Evolutionary conservation across 805 yeast species (phyloP), one percentile per base, ranked within the genome.

Genomic region (Starmerella tilneyi): DNA sequence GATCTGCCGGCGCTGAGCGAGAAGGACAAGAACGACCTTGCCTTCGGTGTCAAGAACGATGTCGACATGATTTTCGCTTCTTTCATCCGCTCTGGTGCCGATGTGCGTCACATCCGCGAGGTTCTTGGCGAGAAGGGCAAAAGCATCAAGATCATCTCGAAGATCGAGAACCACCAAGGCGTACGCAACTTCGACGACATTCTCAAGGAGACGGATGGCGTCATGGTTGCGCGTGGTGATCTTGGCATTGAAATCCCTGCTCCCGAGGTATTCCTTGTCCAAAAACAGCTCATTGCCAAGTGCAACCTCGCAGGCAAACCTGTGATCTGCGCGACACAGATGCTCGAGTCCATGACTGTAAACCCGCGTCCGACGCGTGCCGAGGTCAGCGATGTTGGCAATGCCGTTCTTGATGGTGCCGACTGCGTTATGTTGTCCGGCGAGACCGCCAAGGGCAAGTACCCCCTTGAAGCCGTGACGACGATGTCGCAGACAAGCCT

Each of bases 281-380:
- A 92, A 75, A 92, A 92, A 78, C 95, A 88, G 75, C 76, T 92
- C 73, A 89, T 92, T 67, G 97, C 98, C 64, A 92, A 92, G 75
- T 92, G 95, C 77, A 94, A 92, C 81, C 74, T 89, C 66, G 97
- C 95, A 57, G 98, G 96, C 68, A 92, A 92, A 79, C 98, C 98
- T 64, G 96, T 86, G 59, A 86, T 92, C 67, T 92, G 98, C 75
- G 98, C 98, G 57, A 92, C 98, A 56, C 98, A 92, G 74, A 92
- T 92, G 98, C 80, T 92, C 69, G 98, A 92, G 74, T 85, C 96
- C 50, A 92, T 92, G 98, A 92, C 97, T 51, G 85, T 82, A 74
- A 92, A 92, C 82, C 98, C 98, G 69, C 83, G 98, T 72, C 98
- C 98, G 71, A 92, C 98, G 67, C 84, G 98, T 75, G 98, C 98